Conservation (phyloP, 768 basidiomycete genomes). For the Suillus clintonianus region DNA sequence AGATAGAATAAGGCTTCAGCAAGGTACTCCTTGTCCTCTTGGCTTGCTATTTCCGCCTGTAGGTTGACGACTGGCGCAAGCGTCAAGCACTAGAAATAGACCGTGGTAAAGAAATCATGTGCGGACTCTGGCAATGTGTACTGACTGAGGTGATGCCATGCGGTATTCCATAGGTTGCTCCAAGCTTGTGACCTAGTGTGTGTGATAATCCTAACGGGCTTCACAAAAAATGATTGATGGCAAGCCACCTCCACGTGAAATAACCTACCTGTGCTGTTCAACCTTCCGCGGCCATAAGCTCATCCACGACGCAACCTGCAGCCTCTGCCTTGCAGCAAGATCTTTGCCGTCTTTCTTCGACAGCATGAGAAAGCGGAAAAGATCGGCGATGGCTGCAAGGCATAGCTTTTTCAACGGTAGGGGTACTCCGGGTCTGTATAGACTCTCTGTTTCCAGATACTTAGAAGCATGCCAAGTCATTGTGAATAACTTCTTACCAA, state of each 20-base stretch:
- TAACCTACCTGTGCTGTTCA: constrained; percentile 53
- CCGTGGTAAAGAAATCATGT: constrained; percentile 6
- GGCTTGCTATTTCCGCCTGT: constrained; percentile 56
- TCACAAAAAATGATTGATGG: constrained; percentile 1
- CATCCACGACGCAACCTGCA: constrained; percentile 81
- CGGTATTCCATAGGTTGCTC: constrained; percentile 72
- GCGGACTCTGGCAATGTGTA: background rate
- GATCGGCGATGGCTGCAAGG: constrained; percentile 66
- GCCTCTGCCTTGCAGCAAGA: constrained; percentile 62
- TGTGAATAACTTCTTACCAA: constrained; percentile 46
- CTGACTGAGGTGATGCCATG: constrained; percentile 84
- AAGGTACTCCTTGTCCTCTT: constrained; percentile 64
- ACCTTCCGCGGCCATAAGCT: constrained; percentile 68
- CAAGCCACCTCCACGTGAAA: background rate
- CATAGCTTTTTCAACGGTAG: constrained; percentile 64
- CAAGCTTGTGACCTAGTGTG: constrained; percentile 71
- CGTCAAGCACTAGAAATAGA: constrained; percentile 60
- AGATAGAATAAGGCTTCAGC: constrained; percentile 61
- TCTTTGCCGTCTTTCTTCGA: constrained; percentile 60
- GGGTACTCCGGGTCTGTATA: constrained; percentile 59
- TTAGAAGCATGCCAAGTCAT: background rate
- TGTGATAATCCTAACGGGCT: constrained; percentile 78
- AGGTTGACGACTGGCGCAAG: constrained; percentile 63
- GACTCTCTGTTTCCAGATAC: constrained; percentile 39
- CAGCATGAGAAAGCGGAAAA: constrained; percentile 72